phyloP scores from a whole-genome alignment of 1,284 basidiomycete species.

The Trametes sp. region DNA sequence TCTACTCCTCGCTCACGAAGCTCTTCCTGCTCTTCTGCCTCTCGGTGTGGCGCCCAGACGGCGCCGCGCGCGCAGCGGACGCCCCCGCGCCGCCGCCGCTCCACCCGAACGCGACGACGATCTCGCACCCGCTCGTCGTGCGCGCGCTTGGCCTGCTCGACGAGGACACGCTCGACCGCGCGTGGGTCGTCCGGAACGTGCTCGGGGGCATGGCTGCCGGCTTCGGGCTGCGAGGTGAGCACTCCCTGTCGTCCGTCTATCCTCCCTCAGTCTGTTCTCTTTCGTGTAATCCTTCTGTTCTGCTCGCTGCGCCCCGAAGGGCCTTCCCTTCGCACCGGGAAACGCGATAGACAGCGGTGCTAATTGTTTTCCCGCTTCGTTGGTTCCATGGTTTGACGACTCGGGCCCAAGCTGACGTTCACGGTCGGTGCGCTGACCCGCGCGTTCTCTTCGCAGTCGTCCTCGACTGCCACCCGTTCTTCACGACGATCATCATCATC shows the following conservation, averaged over 20 bases:
- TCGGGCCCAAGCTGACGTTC: no score
- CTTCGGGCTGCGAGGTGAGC: conserved; percentile 67
- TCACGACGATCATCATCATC: conserved; percentile 82
- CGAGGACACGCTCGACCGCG: conserved; percentile 75
- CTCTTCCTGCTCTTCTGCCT: conserved; percentile 85
- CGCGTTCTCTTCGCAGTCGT: conserved; percentile 58
- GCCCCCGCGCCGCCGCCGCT: conserved; percentile 9
- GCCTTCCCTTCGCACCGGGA: not conserved
- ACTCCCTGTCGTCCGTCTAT: no score
- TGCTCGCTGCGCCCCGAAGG: no score
- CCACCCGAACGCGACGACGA: conserved; percentile 38
- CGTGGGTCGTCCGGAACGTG: conserved; percentile 87
- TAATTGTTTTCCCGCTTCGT: no score
- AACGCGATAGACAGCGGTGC: not conserved
- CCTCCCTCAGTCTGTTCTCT: not conserved
- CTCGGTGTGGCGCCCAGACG: conserved; percentile 80
- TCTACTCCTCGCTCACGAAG: conserved; percentile 90
- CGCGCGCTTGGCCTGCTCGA: conserved; percentile 59
- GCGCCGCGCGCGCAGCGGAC: conserved; percentile 8
- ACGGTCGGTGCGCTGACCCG: no score
- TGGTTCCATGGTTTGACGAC: no score
- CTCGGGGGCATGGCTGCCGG: conserved; percentile 86
- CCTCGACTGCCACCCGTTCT: conserved; percentile 75
- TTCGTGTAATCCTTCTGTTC: no score
- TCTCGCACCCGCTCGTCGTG: conserved; percentile 44